Percentiles rank a stretch among this genome's conserved stretches.
Conservation (phyloP, 257 asterid genomes). For the Nicotiana sylvestris region DNA sequence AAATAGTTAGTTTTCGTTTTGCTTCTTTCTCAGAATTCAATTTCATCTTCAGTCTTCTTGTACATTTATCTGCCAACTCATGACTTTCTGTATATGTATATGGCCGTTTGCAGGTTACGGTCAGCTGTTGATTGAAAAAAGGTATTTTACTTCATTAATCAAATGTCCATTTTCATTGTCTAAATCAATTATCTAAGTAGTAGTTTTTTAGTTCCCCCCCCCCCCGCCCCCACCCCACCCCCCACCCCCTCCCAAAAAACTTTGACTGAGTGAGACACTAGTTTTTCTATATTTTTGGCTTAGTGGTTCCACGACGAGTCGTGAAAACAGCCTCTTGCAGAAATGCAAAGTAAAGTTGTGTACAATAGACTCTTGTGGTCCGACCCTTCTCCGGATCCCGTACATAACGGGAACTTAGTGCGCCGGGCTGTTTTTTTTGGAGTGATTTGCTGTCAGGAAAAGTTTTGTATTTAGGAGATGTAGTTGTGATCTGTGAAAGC, state of each 20-base stretch:
- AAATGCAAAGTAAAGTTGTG: no score
- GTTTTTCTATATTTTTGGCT: no score
- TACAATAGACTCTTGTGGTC: no score
- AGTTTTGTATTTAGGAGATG: background rate
- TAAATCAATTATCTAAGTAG: background rate
- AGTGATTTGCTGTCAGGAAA: background rate
- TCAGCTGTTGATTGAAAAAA: background rate
- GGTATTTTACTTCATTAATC: background rate
- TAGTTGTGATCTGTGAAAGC: background rate
- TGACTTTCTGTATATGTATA: background rate
- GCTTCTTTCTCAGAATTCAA: background rate
- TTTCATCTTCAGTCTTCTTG: background rate
- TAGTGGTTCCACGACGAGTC: no score
- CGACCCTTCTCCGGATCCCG: no score
- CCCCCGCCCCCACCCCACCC: no score
- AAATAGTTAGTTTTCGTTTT: background rate
- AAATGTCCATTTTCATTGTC: background rate
- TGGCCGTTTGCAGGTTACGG: background rate
- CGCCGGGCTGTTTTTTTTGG: no score
- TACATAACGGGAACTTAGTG: no score
- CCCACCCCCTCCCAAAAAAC: no score
- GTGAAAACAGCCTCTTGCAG: no score
- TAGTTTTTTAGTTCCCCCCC: background rate
- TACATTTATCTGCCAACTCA: background rate
- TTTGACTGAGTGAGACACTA: no score